Base-by-base conservation (phyloP, 305 asterid species). In the Withania somnifera region DNA sequence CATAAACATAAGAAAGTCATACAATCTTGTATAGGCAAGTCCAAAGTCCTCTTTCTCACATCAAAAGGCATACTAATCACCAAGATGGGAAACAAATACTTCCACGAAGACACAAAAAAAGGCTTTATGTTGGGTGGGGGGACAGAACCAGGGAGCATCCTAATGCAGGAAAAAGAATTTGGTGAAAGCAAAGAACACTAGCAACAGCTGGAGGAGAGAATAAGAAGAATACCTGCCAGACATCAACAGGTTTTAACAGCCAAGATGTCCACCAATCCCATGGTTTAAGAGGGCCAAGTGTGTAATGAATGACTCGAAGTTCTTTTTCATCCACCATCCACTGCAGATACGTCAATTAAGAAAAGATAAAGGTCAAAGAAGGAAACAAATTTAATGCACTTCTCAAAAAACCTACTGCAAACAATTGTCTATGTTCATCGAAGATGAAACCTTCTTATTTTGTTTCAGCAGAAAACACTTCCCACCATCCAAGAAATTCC, bases 221-320 rank as follows among this genome's bases (percentile, higher is more conserved):
- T 64, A 60, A 36, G 78, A 50, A 7, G 78, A 66, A 56, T 89
- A 95, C 99, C 99, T 95, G 98, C 99, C 99, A 95, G 85, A 90
- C 95, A 87, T 94, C 98, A 84, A 94, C 98, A 42, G 99, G 99
- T 78, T 94, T 94, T 84, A 96, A 95, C 85, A 96, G 97, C 99
- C 99, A 96, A 82, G 93, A 92, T 53, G 99, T 94, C 99, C 99
- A 96, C 99, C 99, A 96, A 87, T 96, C 99, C 99, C 99, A 96
- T 14, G 99, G 99, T 87, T 94, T 96, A 77, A 96, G 99, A 34
- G 99, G 98, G 79, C 99, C 99, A 82, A 96, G 99, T 1, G 99
- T 96, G 89, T 96, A 96, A 88, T 96, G 99, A 84, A 96, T 96
- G 85, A 96, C 94, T 60, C 87, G 92, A 32, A 96, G 97, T 88